Conservation (phyloP, 192 early-diverging fungal genomes). For the Entomortierella lignicola region DNA sequence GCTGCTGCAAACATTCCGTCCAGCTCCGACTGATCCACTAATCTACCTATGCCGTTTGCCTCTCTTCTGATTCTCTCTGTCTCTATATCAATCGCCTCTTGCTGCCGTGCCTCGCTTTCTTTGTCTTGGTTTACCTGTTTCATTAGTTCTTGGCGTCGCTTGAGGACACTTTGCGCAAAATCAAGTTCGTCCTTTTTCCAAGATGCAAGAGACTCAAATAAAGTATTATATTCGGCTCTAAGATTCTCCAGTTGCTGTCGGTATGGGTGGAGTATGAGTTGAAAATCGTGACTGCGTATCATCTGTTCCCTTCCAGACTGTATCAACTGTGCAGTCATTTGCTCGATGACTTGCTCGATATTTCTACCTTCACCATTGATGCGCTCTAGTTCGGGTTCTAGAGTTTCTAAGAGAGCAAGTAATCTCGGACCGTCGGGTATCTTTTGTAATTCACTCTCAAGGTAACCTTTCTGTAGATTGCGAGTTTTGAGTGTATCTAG, state of each 20-base stretch:
- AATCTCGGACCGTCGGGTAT: slow-evolving; percentile 3
- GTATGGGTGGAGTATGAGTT: slow-evolving; percentile 5
- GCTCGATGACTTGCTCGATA: not conserved
- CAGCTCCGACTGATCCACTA: not conserved
- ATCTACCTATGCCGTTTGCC: not conserved
- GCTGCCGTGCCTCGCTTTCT: not conserved
- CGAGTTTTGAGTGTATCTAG: not conserved
- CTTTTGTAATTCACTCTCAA: not conserved
- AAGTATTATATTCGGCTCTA: slow-evolving; percentile 1
- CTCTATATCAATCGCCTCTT: slow-evolving; percentile 10
- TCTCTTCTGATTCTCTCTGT: not conserved
- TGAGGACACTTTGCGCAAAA: not conserved
- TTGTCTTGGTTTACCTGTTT: not conserved
- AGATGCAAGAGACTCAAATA: not conserved
- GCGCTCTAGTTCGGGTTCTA: not conserved
- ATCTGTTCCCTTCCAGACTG: not conserved
- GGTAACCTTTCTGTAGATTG: not conserved
- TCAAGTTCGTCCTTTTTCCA: slow-evolving; percentile 2
- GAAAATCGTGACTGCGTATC: slow-evolving; percentile 11
- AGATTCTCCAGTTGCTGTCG: not conserved
- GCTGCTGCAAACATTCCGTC: not conserved
- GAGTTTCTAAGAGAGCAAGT: not conserved
- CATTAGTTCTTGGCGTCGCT: not conserved
- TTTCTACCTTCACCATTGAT: not conserved
- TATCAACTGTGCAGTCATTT: not conserved